Percentiles rank a stretch among this genome's conserved stretches.
Evolutionary conservation across 1,284 basidiomycete species (phyloP).

Genomic region (Tremellales sp.): DNA sequence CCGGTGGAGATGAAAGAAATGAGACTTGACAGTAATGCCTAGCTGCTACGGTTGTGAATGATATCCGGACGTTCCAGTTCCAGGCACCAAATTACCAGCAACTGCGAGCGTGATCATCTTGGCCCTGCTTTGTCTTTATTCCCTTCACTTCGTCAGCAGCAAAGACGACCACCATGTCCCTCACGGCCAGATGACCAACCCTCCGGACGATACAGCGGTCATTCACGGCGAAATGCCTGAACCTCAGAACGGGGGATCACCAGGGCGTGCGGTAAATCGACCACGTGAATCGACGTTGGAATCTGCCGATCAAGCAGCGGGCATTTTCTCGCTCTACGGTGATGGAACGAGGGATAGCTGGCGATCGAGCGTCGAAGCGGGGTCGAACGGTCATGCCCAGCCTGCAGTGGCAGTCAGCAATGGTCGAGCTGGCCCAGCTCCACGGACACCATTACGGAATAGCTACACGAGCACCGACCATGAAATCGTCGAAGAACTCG

Average conservation of each 20-base stretch:
- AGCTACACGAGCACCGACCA: neutral
- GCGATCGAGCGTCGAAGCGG: neutral
- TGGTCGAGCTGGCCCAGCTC: slow-evolving; percentile 1
- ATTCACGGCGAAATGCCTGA: no score
- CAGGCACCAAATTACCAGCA: neutral
- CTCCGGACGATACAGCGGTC: no score
- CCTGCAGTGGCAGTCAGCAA: slow-evolving; percentile 13
- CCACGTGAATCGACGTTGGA: slow-evolving; percentile 20
- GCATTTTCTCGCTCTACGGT: slow-evolving; percentile 24
- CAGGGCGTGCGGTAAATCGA: no score
- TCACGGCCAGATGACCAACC: no score
- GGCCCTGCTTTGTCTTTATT: neutral
- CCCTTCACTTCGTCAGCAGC: no score
- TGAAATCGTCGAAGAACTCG: neutral
- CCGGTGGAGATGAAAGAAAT: neutral
- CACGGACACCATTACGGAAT: neutral
- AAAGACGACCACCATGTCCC: no score
- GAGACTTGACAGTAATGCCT: neutral
- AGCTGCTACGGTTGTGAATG: neutral
- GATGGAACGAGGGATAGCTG: slow-evolving; percentile 7
- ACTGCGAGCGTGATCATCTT: neutral
- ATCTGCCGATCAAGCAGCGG: slow-evolving; percentile 19
- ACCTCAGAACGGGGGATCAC: no score
- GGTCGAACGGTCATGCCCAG: neutral
- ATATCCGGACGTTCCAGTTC: neutral